Conservation (phyloP, 2,329 filamentous ascomycete genomes). For the Paecilomyces variotii region DNA sequence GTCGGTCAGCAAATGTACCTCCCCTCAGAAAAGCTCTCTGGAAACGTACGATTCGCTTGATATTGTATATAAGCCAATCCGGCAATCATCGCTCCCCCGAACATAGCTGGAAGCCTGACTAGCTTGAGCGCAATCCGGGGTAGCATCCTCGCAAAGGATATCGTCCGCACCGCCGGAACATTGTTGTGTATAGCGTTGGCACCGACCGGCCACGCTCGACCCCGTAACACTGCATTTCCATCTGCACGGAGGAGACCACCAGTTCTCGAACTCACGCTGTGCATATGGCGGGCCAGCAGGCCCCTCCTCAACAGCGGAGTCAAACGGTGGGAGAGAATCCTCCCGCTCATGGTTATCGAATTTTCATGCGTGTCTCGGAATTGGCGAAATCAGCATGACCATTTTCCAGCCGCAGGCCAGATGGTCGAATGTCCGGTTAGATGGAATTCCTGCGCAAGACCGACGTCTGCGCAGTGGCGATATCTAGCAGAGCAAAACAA, state of each 20-base stretch:
- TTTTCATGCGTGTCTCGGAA: conserved; percentile 27
- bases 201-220: conserved; percentile 67
- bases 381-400: neutral
- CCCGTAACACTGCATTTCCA: conserved; percentile 52
- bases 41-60: conserved; percentile 71
- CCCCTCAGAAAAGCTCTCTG: conserved; percentile 1
- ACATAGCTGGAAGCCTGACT: conserved; percentile 77
- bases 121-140: conserved; percentile 91
- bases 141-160: conserved; percentile 61
- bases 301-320: conserved; percentile 58
- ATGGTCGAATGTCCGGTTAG: neutral
- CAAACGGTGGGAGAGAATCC: conserved; percentile 67
- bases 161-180: conserved; percentile 54
- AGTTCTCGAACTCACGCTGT: conserved; percentile 52
- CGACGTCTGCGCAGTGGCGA: neutral
- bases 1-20: neutral
- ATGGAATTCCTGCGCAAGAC: neutral
- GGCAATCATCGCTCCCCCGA: conserved; percentile 80
- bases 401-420: neutral
- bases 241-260: conserved; percentile 63
- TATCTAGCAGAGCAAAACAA: neutral
- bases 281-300: conserved; percentile 54
- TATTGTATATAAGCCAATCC: conserved; percentile 91
- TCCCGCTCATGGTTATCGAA: conserved; percentile 55
- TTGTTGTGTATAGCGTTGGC: conserved; percentile 72